Base-by-base conservation (phyloP, 2,329 filamentous ascomycete genomes). In the Dothistroma pini region DNA sequence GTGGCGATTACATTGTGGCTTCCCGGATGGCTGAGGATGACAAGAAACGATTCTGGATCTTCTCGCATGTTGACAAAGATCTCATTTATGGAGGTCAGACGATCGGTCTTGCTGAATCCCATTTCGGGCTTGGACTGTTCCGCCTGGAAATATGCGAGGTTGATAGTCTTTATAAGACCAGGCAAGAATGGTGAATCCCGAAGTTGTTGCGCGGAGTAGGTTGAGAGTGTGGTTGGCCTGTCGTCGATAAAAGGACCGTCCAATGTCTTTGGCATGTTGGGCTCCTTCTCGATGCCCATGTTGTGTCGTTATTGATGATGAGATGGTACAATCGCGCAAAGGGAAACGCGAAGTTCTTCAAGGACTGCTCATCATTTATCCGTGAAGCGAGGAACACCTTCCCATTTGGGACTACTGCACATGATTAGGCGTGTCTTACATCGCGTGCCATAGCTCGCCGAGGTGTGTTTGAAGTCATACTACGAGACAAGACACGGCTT, bases 11-110 rank as follows among this genome's bases (percentile, higher is more conserved):
- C 63, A 16, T 60, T 31, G 32, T 52, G 31, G 32, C 32, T 54
- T 14, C 41, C 54, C 25, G 19, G 21, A 11, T 49, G 34, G 52
- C 49, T 48, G 6, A 66, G 58, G 8, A 63, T 50, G 6, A 66
- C 54, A 21, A 60, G 16, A 49, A 66, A 66, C 2, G 62, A 58
- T 29, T 64, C 64, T n/a, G 62, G 54, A 32, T 65, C 58, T 16
- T 54, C 38, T 14, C 34, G 48, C 6, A 60, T 31, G 25, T 56
- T 60, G 41, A 22, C 47, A 11, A 66, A 52, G 12, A 64, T 59
- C 8, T 63, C 62, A 31, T 59, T 53, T 8, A 47, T 57, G 5
- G 64, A 64, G 51, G 49, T 44, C 16, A 66, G 57, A 14, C 64
- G 58, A n/a, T 58, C 51, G 1, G 29, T 50, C 11, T 53, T 56